Evolutionary conservation across 1,284 basidiomycete species (phyloP), one percentile per base, ranked within the genome.

Genomic region (Bjerkandera adusta): DNA sequence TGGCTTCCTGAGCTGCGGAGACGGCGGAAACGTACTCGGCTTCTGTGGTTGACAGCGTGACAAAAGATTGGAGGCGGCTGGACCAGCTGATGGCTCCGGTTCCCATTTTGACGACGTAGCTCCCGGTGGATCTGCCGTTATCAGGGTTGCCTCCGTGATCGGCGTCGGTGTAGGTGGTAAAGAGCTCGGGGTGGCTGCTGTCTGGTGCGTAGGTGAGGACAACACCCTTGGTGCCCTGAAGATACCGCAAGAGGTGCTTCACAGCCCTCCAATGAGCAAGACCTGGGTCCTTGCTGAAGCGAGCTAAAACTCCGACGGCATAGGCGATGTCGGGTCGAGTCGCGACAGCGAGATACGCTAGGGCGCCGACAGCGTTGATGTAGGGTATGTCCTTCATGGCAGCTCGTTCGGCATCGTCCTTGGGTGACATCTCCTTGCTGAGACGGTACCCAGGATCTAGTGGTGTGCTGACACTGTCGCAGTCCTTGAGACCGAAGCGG

Each of bases 301-400:
- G 51, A 10, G 52, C 56, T 5, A 66, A 51, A 4, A 44, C 25
- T 15, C 47, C 43, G 12, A 65, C 59, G 7, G 62, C 49, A 50
- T 57, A 66, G 5, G 61, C 40, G 22, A 68, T 61, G 53, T 68
- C 63, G 8, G 63, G 66, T 10, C 58, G 24, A 6, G 63, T 63
- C 22, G 53, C 49, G 25, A 48, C 45, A 8, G 58, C 51, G 13
- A 65, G 48, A 47, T 65, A 68, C 24, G 59, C 49, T 0, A 68
- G 54, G 5, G 54, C 49, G 20, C 61, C 63, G 15, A 64, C 52
- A 6, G 56, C 52, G 43, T 50, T 50, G 18, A 52, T 50, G 48
- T 58, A 65, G 7, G 47, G 50, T 6, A 53, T 21, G 18, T 22
- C 34, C 12, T 24, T 26, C 47, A 59, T 57, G 6, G 45, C 29